Evolutionary conservation across 139 green algal species (phyloP), one percentile per base, ranked within the genome.

Genomic region (Deuterostichococcus epilithicus): DNA sequence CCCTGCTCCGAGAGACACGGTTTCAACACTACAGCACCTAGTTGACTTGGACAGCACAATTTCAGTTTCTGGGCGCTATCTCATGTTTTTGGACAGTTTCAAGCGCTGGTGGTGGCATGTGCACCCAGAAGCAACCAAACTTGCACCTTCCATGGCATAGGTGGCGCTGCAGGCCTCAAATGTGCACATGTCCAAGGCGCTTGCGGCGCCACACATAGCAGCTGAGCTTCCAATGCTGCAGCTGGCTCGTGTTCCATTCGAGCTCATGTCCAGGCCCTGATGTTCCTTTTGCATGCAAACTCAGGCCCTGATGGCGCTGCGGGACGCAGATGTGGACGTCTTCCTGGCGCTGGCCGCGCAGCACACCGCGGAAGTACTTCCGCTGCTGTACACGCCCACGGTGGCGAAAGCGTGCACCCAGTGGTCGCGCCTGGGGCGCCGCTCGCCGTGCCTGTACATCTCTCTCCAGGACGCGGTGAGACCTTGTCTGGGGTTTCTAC

Each of bases 341-440:
- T 87, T 87, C 60, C 80, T 76, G 52, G 79, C 66, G 23, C 69
- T 84, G 69, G 18, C 83, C 68, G 32, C 58, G 5, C 73, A 84
- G 63, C 60, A 77, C 72, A 26, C 81, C 10, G 77, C 38, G 22
- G 69, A 82, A 23, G 38, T 86, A 3, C 76, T 89, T 32, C 84
- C 86, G n/a, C 36, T 86, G 18, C 76, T 91, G 5, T 94, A 94
- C 83, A 94, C 90, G 18, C 90, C 90, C 20, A 88, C 82, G 13
- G 66, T 72, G 39, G 59, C 32, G 13, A 33, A 92, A 52, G 90
- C 90, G 32, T 92, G 87, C 82, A 75, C 79, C 65, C 44, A 83
- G 23, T 92, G 84, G 75, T 76, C 68, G 15, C 67, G 25, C 8
- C 72, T 89, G 1, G 23, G 80, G 23, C 74, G 45, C 35, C 52